phyloP scores from a whole-genome alignment of 306 rosid species.

The Dalbergia oliveri region DNA sequence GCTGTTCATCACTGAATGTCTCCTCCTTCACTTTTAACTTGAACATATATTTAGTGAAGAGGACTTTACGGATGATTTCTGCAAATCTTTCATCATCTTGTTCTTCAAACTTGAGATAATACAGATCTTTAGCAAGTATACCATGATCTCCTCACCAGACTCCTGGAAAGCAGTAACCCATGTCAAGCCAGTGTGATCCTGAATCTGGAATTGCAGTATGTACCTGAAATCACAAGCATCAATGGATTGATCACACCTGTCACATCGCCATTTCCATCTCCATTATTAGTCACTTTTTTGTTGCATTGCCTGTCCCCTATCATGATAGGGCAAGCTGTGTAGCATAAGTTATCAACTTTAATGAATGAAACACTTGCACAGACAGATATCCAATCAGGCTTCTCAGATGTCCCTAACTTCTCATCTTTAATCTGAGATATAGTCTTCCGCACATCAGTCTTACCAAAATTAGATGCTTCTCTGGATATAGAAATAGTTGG shows the following conservation, averaged over 20 bases:
- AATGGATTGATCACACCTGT: conserved; percentile 71
- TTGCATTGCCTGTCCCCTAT: conserved; percentile 82
- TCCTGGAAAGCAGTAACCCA: conserved; percentile 98
- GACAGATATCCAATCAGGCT: conserved; percentile 93
- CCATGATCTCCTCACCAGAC: conserved; percentile 89
- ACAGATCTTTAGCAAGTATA: conserved; percentile 73
- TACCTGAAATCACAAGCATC: conserved; percentile 86
- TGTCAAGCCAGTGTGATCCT: conserved; percentile 83
- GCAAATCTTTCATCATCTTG: conserved; percentile 75
- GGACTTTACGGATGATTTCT: conserved; percentile 70
- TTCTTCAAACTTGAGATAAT: conserved; percentile 69
- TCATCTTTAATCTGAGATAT: conserved; percentile 89
- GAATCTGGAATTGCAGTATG: conserved; percentile 79
- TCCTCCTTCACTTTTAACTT: conserved; percentile 93
- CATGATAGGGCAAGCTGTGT: conserved; percentile 87
- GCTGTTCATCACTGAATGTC: conserved; percentile 82
- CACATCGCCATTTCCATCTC: conserved; percentile 94
- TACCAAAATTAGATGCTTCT: conserved; percentile 58
- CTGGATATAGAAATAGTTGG: conserved; percentile 74
- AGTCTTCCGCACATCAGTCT: conserved; percentile 68
- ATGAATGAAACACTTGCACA: conserved; percentile 70
- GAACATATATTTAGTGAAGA: conserved; percentile 66
- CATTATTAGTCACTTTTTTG: conserved; percentile 87
- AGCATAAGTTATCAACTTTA: conserved; percentile 81
- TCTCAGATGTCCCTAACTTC: conserved; percentile 88